These are phyloP conservation scores for Tephrocybe sp. DNA, from an alignment of 768 basidiomycete species.

Conservation along the genomic window DNA sequence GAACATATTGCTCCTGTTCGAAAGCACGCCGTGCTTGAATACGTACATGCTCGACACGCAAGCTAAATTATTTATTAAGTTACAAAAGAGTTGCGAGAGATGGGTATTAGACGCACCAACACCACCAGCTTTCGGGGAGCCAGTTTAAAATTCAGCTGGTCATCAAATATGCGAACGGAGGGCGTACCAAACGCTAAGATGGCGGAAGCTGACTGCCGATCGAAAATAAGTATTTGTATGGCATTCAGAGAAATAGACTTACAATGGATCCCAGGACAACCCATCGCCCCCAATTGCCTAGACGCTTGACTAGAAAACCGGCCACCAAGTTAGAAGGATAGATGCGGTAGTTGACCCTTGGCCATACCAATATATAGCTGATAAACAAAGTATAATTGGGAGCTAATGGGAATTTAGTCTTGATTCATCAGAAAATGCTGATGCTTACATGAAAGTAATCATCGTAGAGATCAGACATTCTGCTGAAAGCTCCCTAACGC, in stretches of 20 bases:
- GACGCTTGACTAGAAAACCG: constrained; percentile 22
- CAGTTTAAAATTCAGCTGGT: neutral
- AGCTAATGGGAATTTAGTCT: neutral
- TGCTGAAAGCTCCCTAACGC: constrained; percentile 32
- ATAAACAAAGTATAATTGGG: constrained; percentile 34
- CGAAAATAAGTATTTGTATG: neutral
- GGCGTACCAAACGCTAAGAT: constrained; percentile 28
- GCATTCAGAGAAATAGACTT: constrained; percentile 6
- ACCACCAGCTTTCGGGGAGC: constrained; percentile 21
- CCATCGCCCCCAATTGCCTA: constrained; percentile 21
- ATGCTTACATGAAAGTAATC: constrained; percentile 39
- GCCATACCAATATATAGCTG: constrained; percentile 34
- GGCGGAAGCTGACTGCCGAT: constrained; percentile 22
- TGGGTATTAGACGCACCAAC: constrained; percentile 19
- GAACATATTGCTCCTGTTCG: constrained; percentile 26
- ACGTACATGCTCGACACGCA: constrained; percentile 37
- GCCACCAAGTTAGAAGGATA: neutral
- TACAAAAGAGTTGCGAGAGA: neutral
- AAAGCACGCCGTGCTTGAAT: constrained; percentile 29
- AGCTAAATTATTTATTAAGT: constrained; percentile 15
- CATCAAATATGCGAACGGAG: neutral
- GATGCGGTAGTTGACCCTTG: neutral
- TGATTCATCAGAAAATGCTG: neutral
- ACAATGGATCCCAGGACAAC: constrained; percentile 27
- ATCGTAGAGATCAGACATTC: constrained; percentile 41